Evolutionary conservation across 768 basidiomycete genomes (phyloP).

Genomic region (Podaxis sp.): DNA sequence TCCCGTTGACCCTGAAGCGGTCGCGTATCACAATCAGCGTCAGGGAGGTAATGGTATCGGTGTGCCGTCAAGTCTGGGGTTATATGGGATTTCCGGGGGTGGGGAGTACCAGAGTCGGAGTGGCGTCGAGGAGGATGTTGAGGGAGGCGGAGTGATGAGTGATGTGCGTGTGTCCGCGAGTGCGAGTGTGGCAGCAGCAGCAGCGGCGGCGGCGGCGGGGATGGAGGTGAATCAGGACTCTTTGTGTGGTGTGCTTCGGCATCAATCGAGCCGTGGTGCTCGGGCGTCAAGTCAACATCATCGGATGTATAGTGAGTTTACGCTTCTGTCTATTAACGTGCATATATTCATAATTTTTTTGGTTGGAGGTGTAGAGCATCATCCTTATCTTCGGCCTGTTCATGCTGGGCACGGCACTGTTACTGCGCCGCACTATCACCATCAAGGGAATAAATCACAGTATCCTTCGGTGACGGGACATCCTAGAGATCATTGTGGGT

Average conservation of each 20-base stretch:
- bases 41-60: neutral
- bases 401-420: neutral
- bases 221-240: neutral
- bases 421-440: neutral
- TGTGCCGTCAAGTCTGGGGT: neutral
- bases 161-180: too few relatives aligned
- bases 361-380: neutral
- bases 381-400: neutral
- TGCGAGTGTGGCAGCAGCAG: neutral
- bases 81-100: neutral
- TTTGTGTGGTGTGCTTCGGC: neutral
- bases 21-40: neutral
- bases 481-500: neutral
- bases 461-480: too few relatives aligned
- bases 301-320: neutral
- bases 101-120: neutral
- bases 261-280: neutral
- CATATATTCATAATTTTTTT: neutral
- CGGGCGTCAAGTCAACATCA: neutral
- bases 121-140: too few relatives aligned
- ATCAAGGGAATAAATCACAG: neutral
- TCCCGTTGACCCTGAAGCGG: neutral
- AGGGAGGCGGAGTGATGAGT: too few relatives aligned
- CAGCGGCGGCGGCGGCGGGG: neutral
- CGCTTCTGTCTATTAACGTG: neutral